Conservation (phyloP, 1,139 yeast genomes). For the Kodamaea sp. region DNA sequence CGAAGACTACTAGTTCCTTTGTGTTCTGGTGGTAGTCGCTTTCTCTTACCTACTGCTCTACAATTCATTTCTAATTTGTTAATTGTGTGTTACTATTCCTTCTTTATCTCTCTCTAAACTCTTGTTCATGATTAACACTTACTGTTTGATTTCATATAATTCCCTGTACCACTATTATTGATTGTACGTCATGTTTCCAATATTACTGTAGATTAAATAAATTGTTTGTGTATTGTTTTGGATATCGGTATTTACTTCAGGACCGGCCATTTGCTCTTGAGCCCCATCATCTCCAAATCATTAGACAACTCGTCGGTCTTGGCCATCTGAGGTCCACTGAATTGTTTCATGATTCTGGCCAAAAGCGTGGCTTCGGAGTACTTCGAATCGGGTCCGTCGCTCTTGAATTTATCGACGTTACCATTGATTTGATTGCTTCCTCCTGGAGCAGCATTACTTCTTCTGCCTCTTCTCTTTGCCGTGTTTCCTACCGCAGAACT, state of each 20-base stretch:
- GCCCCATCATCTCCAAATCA: constrained; percentile 42
- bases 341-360: constrained; percentile 49
- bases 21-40: not conserved
- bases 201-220: too few species aligned
- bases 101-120: not conserved
- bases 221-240: not conserved
- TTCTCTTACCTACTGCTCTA: not conserved
- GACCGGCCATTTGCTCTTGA: constrained; percentile 39
- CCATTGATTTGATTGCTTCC: constrained; percentile 13
- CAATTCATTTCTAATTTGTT: not conserved
- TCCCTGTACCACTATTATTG: not conserved
- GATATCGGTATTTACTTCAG: not conserved
- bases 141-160: not conserved
- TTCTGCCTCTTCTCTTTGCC: constrained; percentile 27
- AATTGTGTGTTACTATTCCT: constrained; percentile 10
- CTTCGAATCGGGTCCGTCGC: constrained; percentile 23
- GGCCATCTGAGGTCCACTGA: constrained; percentile 42
- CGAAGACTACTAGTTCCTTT: constrained; percentile 19
- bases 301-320: constrained; percentile 34
- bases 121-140: not conserved
- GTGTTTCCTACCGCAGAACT: constrained; percentile 9
- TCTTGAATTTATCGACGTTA: constrained; percentile 13
- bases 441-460: constrained; percentile 22
- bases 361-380: constrained; percentile 41
- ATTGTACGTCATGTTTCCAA: not conserved